Base-by-base conservation (phyloP, 768 basidiomycete species). In the Coprinopsis marcescibilis region DNA sequence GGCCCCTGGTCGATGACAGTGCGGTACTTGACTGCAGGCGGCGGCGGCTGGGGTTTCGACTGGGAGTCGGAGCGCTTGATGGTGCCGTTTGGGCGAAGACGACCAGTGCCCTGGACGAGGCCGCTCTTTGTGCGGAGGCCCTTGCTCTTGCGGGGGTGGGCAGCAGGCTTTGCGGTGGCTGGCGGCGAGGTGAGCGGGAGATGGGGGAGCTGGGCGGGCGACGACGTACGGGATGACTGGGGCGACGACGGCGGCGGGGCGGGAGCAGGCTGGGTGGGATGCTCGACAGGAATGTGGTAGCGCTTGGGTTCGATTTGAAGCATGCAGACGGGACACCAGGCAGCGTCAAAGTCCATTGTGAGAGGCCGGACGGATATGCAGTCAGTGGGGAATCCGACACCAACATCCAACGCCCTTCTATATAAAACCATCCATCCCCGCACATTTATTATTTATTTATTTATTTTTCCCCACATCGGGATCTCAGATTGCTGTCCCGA, bases 251-350 rank as follows among this genome's bases (percentile, higher is more conserved):
- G 71, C 1, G 72, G 58, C 21, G 70, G 57, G 33, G 70, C 60
- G 35, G 64, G 50, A 43, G 59, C 53, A 33, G 56, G 57, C 17
- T 48, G 51, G 43, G 52, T 41, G n/a, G 55, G 35, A n/a, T n/a
- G n/a, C 48, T 59, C 54, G 46, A 79, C 58, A 25, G 76, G 63
- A 48, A 86, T 73, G 11, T 70, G 71, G 53, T 66, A 68, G 53
- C 85, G 82, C 60, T 86, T 87, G n/a, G 89, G 88, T n/a, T 77
- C 67, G 54, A 91, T 89, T 52, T 83, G 82, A 55, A 78, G 71
- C 57, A 81, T 77, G 70, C 89, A 91, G 58, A 77, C 78, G 41
- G 85, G 84, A 75, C 88, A 90, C 83, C 84, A 91, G 46, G 80
- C 70, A 52, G 81, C 74, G 67, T 87, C 86, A 67, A 81, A 72